Conservation (phyloP, 164 flowering plant genomes). For the Saururus chinensis region DNA sequence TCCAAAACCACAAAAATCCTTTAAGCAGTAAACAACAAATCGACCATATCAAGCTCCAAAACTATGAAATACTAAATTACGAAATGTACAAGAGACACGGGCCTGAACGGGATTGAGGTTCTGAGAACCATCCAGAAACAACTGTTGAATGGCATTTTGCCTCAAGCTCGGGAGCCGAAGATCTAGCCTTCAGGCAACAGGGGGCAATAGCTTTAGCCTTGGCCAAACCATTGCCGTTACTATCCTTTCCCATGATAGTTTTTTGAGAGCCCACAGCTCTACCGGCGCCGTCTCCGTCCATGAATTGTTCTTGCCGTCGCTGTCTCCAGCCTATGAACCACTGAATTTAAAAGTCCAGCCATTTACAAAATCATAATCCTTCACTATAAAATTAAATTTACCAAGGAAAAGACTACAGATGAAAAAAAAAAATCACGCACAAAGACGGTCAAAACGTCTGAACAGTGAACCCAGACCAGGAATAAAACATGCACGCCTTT, state of each 20-base stretch:
- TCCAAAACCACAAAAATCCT: not conserved
- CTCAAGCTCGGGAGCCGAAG: constrained; percentile 59
- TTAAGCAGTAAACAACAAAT: not conserved
- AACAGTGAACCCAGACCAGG: not conserved
- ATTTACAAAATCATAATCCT: no score
- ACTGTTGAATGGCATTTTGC: constrained; percentile 82
- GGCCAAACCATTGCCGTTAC: constrained; percentile 15
- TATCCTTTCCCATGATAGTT: constrained; percentile 78
- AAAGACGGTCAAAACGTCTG: not conserved
- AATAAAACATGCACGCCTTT: not conserved
- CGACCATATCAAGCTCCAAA: not conserved
- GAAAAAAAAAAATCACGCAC: not conserved
- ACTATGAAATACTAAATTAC: not conserved
- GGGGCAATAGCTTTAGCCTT: constrained; percentile 38
- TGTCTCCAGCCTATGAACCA: constrained; percentile 54
- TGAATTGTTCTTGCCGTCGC: constrained; percentile 48
- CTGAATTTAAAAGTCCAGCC: not conserved
- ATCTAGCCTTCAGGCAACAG: constrained; percentile 82
- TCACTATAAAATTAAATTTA: no score
- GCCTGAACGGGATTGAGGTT: constrained; percentile 44
- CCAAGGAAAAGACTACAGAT: no score
- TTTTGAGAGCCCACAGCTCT: constrained; percentile 74
- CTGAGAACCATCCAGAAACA: constrained; percentile 99
- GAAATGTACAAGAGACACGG: constrained; percentile 9
- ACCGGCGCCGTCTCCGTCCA: constrained; percentile 64